Evolutionary conservation across 2,329 filamentous ascomycete species (phyloP), one percentile per base, ranked within the genome.

Genomic region (Gaeumannomyces sp.): DNA sequence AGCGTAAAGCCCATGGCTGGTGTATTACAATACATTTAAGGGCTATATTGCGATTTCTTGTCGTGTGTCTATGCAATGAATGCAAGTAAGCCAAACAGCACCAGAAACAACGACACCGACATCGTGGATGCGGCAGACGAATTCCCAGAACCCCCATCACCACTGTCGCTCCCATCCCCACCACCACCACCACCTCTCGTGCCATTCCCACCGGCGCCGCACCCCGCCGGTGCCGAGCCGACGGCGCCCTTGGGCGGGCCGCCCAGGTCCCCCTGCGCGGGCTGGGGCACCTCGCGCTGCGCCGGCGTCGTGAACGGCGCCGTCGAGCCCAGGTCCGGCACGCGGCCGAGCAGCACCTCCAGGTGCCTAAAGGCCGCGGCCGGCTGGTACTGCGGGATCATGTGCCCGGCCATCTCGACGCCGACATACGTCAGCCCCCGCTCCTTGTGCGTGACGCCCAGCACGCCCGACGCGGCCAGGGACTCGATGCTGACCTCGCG

Each of bases 291-390:
- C 45, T 61, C 56, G 25, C n/a, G 22, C 61, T 65, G 57, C 19
- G 6, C 45, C 19, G 5, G 45, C 4, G 61, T 72, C 3, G 74
- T 75, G 57, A 83, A 81, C 0, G 79, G 73, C 29, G 65, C 70
- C 6, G 72, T 78, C 25, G 75, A 74, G 14, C 71, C 77, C 69
- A 91, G 71, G 66, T 79, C 84, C 13, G 84, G 77, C 16, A 92
- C 86, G 56, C 90, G 78, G 0, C 91, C 91, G 1, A 95, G 79
- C 70, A 94, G 74, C 71, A 89, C 89, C 79, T 94, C 91, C 28
- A 94, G 72, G 66, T 91, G 87, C 31, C 90, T 79, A 72, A 90
- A 91, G 0, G 87, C 82, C 0, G 87, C 87, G n/a, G 81, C 82
- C 0, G 90, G 88, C 33, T 86, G 83, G 71, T 90, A 92, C 74